Percentiles rank a stretch among this genome's conserved stretches.
phyloP scores from a whole-genome alignment of 768 basidiomycete species.

The Inosperma sp. region DNA sequence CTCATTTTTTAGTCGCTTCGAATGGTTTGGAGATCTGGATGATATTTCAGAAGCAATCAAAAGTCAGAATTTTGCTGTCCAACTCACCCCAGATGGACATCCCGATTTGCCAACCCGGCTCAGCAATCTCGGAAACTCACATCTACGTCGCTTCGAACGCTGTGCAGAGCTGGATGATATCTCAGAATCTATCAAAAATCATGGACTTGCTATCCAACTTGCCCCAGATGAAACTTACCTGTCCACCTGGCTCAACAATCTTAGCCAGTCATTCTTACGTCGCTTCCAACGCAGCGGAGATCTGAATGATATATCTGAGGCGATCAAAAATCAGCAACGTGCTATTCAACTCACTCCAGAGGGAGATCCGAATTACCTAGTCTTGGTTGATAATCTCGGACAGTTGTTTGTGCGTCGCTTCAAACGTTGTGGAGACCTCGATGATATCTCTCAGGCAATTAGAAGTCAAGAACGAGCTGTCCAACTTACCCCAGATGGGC shows the following conservation, averaged over 20 bases:
- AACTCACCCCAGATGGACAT: not conserved
- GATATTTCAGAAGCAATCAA: no score
- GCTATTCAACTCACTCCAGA: not conserved
- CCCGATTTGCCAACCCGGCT: not conserved
- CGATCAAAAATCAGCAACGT: not conserved
- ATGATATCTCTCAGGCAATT: not conserved
- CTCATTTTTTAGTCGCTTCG: not conserved
- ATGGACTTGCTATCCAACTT: not conserved
- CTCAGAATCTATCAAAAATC: not conserved
- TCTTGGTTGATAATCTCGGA: not conserved
- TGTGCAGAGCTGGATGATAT: constrained; percentile 5
- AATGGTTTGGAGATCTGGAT: not conserved
- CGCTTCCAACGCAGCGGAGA: not conserved
- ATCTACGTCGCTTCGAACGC: constrained; percentile 2
- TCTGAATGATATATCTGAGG: not conserved
- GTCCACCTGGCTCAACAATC: not conserved
- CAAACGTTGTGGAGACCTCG: not conserved
- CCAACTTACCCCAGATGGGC: not conserved
- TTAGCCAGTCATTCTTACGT: not conserved
- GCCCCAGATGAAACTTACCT: no score
- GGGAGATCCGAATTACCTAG: not conserved
- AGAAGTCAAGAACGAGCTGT: not conserved
- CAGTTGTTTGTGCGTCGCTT: not conserved
- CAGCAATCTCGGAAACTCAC: not conserved
- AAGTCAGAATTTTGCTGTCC: not conserved